Conservation (phyloP, 805 yeast genomes). For the Saturnispora mendoncae region DNA sequence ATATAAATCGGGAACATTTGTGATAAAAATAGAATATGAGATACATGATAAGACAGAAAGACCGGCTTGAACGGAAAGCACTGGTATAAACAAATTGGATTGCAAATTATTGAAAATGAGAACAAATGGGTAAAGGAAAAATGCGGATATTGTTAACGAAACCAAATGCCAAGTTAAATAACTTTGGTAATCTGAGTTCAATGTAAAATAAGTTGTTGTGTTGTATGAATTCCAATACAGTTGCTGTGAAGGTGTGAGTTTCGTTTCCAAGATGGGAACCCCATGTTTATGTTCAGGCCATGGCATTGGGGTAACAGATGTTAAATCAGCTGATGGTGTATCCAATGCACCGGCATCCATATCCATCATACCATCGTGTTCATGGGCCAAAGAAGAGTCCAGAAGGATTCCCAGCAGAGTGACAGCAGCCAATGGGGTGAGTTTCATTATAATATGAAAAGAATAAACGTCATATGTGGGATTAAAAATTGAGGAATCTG, state of each 20-base stretch:
- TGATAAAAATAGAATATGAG: conserved; percentile 47
- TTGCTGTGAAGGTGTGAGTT: conserved; percentile 62
- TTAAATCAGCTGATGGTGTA: neutral
- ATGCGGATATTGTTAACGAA: conserved; percentile 35
- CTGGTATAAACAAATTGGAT: conserved; percentile 50
- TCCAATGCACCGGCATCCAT: conserved; percentile 5
- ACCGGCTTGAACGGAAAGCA: conserved; percentile 42
- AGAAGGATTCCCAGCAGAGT: neutral
- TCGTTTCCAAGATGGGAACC: conserved; percentile 58
- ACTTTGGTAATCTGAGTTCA: conserved; percentile 39
- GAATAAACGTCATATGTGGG: neutral
- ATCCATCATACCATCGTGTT: neutral
- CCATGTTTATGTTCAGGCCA: conserved; percentile 56
- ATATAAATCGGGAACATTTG: conserved; percentile 57
- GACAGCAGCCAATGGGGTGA: neutral
- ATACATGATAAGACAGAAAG: conserved; percentile 43
- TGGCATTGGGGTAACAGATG: conserved; percentile 32
- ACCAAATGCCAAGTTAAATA: conserved; percentile 49
- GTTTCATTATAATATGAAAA: neutral
- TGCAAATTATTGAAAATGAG: conserved; percentile 54
- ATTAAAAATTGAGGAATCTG: neutral
- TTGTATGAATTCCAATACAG: conserved; percentile 72
- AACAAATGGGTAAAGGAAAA: conserved; percentile 58
- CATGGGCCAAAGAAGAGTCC: neutral
- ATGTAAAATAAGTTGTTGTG: conserved; percentile 64